Percentiles rank a stretch among this genome's conserved stretches.
Conservation (phyloP, 1,139 yeast species). For the Yamadazyma oceani region DNA sequence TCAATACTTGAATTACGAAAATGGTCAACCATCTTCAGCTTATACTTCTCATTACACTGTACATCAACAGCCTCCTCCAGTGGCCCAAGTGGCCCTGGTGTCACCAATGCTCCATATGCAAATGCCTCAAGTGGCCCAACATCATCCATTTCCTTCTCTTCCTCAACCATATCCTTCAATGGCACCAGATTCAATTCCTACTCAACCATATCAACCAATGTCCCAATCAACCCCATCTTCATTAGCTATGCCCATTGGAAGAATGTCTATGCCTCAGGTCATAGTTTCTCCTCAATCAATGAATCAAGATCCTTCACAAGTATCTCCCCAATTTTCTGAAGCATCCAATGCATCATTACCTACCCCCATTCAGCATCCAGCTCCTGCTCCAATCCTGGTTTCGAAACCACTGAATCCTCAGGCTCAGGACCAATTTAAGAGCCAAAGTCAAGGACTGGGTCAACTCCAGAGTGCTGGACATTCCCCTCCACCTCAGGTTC, state of each 20-base stretch:
- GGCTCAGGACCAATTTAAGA: neutral
- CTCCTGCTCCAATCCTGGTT: no score
- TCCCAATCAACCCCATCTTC: slow-evolving; percentile 2
- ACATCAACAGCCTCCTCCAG: neutral
- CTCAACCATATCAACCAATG: neutral
- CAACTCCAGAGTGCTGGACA: no score
- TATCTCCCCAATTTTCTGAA: neutral
- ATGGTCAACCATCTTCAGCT: neutral
- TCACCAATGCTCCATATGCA: neutral
- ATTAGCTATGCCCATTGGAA: neutral
- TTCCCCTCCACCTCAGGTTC: neutral
- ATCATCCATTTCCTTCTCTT: neutral
- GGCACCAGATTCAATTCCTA: neutral
- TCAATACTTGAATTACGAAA: slow-evolving; percentile 10
- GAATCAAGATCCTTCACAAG: neutral
- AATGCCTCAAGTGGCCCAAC: neutral
- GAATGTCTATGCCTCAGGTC: slow-evolving; percentile 1
- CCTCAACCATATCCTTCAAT: slow-evolving; percentile 1
- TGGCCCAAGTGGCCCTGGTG: neutral
- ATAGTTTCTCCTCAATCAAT: neutral
- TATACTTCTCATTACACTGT: neutral
- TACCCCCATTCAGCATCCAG: neutral
- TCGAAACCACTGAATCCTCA: slow-evolving; percentile 2
- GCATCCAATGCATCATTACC: slow-evolving; percentile 2
- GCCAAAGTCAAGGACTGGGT: no score